Base-by-base conservation (phyloP, 345 rosid species). In the Pistacia atlantica region DNA sequence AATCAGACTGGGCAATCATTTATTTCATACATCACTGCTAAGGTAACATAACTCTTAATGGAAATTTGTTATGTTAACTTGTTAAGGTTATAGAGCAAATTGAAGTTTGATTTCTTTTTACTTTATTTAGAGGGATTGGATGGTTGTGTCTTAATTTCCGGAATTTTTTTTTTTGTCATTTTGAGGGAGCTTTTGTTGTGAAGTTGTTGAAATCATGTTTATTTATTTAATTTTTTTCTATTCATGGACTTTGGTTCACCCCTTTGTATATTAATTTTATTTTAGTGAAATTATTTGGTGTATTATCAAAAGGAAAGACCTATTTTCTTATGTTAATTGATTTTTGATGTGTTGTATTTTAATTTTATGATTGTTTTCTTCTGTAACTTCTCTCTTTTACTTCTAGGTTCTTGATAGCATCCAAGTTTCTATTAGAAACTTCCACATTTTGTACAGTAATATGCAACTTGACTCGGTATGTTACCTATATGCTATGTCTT, bases 341-440 rank as follows among this genome's bases (percentile, higher is more conserved):
- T 31, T 57, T 69, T 54, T 69, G 45, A 31, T 5, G 25, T 33
- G 63, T 37, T 33, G 42, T 45, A 61, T 52, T 54, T 52, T 3
- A 73, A 48, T 62, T 74, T 14, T 54, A 10, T 73, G 18, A 22
- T 17, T 51, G n/a, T n/a, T 77, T 78, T 77, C 54, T 73, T 58
- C 18, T 42, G 13, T 45, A 58, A 72, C 52, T 38, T 22, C 63
- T 52, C 63, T 58, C 64, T 62, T 76, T 37, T 63, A 62, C 78
- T 65, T 79, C 65, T 80, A 95, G 98, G 85, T 91, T 84, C 91
- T 95, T 77, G 97, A 93, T 84, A 88, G 89, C 83, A 93, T 95
- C 78, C 92, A 93, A 80, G 83, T 95, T 60, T 95, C 95, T 67
- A 88, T 91, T 77, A 89, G 81, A 86, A 91, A 89, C 82, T 90